A percentile compares a stretch with the other conserved stretches of the same genome.
Evolutionary conservation across 495 filamentous ascomycete genomes (phyloP).

Genomic region (Articulospora tetracladia): DNA sequence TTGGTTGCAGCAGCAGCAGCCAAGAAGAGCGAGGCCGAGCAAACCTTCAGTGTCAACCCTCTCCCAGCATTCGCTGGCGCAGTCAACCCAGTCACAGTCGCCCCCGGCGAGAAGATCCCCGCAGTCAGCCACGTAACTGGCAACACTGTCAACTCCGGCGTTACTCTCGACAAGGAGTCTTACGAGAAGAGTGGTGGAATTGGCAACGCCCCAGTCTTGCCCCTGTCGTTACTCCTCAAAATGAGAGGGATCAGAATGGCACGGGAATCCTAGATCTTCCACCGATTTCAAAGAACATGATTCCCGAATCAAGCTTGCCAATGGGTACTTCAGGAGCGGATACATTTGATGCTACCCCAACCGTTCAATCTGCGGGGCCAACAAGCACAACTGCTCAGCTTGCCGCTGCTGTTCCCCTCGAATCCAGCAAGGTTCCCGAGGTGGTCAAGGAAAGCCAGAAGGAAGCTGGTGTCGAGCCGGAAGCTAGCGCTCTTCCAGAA

Average conservation of each 20-base stretch:
- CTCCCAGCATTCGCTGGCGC: conserved; percentile 73
- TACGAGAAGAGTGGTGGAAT: conserved; percentile 73
- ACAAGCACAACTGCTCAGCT: conserved; percentile 69
- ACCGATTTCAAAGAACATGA: conserved; percentile 59
- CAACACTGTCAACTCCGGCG: conserved; percentile 53
- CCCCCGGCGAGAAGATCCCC: conserved; percentile 78
- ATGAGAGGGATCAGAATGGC: conserved; percentile 41
- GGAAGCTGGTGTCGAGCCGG: conserved; percentile 52
- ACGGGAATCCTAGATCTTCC: conserved; percentile 56
- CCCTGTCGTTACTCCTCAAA: conserved; percentile 38
- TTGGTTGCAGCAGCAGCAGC: conserved; percentile 21
- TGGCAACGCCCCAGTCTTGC: conserved; percentile 39
- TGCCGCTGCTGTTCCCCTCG: conserved; percentile 66
- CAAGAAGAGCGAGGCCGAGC: conserved; percentile 34
- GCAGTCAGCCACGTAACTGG: conserved; percentile 45
- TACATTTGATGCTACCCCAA: conserved; percentile 36
- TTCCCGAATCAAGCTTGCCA: conserved; percentile 84
- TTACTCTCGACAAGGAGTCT: conserved; percentile 62
- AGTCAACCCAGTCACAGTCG: conserved; percentile 76
- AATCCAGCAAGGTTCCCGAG: conserved; percentile 57
- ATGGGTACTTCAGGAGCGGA: conserved; percentile 42
- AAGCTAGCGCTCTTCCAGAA: conserved; percentile 53
- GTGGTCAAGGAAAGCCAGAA: conserved; percentile 65
- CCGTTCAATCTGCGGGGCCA: conserved; percentile 65
- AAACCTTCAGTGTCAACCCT: conserved; percentile 63